Evolutionary conservation across 805 yeast species (phyloP).

Genomic region (Metschnikowia borealis): DNA sequence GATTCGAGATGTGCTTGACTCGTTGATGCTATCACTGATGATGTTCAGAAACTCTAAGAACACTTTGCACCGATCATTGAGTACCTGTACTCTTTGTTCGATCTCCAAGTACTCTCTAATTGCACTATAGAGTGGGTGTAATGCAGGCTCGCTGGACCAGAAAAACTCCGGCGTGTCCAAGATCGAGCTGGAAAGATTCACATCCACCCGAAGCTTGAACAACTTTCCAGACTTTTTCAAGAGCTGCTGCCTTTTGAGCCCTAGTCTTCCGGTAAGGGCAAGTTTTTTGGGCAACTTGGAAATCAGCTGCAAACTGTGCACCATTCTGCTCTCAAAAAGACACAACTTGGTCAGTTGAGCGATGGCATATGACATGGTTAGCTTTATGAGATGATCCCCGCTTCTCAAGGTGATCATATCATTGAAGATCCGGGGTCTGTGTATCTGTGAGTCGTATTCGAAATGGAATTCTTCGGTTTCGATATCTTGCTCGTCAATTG

Average conservation of each 20-base stretch:
- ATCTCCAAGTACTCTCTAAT: slow-evolving; percentile 90
- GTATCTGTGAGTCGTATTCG: slow-evolving; percentile 60
- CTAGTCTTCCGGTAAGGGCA: slow-evolving; percentile 85
- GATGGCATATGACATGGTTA: slow-evolving; percentile 92
- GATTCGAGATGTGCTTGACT: slow-evolving; percentile 83
- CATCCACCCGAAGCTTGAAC: slow-evolving; percentile 89
- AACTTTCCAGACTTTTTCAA: slow-evolving; percentile 85
- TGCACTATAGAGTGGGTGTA: slow-evolving; percentile 87
- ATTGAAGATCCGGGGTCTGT: slow-evolving; percentile 75
- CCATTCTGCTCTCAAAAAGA: slow-evolving; percentile 87
- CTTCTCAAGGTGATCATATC: slow-evolving; percentile 89
- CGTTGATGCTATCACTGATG: slow-evolving; percentile 91
- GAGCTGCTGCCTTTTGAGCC: slow-evolving; percentile 78
- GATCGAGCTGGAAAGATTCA: slow-evolving; percentile 83
- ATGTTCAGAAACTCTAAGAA: slow-evolving; percentile 91
- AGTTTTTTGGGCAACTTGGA: slow-evolving; percentile 85
- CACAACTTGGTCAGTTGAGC: slow-evolving; percentile 94
- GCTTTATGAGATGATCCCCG: slow-evolving; percentile 87
- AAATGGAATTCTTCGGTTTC: slow-evolving; percentile 87
- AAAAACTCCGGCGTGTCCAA: slow-evolving; percentile 94
- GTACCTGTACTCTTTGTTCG: slow-evolving; percentile 88
- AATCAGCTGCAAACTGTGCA: slow-evolving; percentile 74
- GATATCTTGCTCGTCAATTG: slow-evolving; percentile 81
- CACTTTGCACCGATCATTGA: slow-evolving; percentile 90
- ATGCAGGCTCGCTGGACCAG: slow-evolving; percentile 92